phyloP scores from a whole-genome alignment of 2,329 filamentous ascomycete species.

The Epicoccum sorghinum region DNA sequence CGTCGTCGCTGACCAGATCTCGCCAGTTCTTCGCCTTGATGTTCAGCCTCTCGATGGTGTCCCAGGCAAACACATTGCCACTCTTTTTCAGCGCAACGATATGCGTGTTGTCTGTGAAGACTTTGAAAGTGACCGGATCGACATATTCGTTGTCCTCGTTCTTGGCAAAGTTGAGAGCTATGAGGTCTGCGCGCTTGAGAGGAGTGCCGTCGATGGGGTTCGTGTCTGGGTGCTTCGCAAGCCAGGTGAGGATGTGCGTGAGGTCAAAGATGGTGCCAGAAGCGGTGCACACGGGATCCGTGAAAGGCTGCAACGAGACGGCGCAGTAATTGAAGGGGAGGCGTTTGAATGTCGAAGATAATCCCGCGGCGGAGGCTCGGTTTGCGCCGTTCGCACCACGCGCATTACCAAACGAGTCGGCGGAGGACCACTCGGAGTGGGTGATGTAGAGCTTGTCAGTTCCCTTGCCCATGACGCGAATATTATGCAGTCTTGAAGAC shows the following conservation, averaged over 20 bases:
- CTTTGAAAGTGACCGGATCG: constrained; percentile 96
- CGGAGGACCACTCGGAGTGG: constrained; percentile 95
- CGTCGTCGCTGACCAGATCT: constrained; percentile 84
- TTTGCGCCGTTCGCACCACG: constrained; percentile 69
- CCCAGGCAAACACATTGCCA: constrained; percentile 95
- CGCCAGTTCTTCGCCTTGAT: constrained; percentile 96
- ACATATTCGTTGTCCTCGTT: constrained; percentile 92
- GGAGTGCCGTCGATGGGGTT: constrained; percentile 87
- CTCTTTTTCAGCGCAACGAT: constrained; percentile 86
- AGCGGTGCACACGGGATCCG: constrained; percentile 88
- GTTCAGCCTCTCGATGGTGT: constrained; percentile 93
- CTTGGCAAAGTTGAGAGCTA: constrained; percentile 88
- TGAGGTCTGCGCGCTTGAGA: constrained; percentile 79
- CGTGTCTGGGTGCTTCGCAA: constrained; percentile 89
- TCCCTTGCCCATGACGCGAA: constrained; percentile 44
- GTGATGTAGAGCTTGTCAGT: constrained; percentile 70
- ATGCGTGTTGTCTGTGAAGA: constrained; percentile 97
- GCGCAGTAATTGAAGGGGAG: constrained; percentile 99
- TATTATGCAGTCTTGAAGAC: constrained; percentile 1
- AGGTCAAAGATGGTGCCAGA: constrained; percentile 93
- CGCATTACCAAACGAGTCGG: constrained; percentile 85
- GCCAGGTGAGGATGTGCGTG: constrained; percentile 91
- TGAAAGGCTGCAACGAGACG: constrained; percentile 92
- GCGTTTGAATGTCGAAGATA: constrained; percentile 73
- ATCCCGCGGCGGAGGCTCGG: constrained; percentile 58